phyloP scores from a whole-genome alignment of 2,329 filamentous ascomycete genomes.

The Scorias spongiosa region DNA sequence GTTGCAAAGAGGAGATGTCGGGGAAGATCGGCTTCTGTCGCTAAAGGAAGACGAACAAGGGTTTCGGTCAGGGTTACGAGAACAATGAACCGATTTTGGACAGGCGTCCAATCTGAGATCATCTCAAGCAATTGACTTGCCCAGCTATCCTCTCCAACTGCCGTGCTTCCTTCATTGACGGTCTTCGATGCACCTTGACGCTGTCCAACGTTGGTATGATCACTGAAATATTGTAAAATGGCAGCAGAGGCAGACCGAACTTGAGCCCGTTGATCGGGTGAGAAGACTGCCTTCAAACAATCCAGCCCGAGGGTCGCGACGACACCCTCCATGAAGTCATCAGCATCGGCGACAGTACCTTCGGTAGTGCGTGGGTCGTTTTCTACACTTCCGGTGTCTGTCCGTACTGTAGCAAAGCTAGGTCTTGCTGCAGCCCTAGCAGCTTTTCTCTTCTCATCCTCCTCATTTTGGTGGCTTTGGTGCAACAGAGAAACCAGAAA shows the following conservation, averaged over 20 bases:
- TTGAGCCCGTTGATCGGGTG: constrained; percentile 66
- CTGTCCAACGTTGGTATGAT: constrained; percentile 11
- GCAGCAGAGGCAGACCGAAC: constrained; percentile 61
- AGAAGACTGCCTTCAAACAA: constrained; percentile 74
- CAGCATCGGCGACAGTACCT: constrained; percentile 71
- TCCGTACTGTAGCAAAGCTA: constrained; percentile 66
- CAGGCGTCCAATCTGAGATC: constrained; percentile 73
- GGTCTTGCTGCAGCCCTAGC: constrained; percentile 46
- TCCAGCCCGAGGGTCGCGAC: constrained; percentile 71
- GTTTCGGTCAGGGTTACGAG: constrained; percentile 68
- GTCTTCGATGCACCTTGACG: constrained; percentile 26
- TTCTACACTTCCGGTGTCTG: constrained; percentile 46
- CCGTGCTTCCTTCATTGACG: neutral
- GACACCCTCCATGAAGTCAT: constrained; percentile 79
- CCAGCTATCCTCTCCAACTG: constrained; percentile 47
- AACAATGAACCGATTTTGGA: constrained; percentile 88
- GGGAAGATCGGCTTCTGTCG: constrained; percentile 49
- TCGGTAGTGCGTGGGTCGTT: constrained; percentile 53
- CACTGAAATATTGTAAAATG: constrained; percentile 56
- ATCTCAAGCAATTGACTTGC: constrained; percentile 67
- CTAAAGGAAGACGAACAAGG: constrained; percentile 51
- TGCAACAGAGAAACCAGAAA: constrained; percentile 53
- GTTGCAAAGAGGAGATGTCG: constrained; percentile 62
- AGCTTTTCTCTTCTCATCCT: constrained; percentile 48
- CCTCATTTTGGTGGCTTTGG: constrained; percentile 52